A percentile compares a stretch with the other conserved stretches of the same genome.
Conservation (phyloP, 2,329 filamentous ascomycete genomes). For the Falciphora oryzae region DNA sequence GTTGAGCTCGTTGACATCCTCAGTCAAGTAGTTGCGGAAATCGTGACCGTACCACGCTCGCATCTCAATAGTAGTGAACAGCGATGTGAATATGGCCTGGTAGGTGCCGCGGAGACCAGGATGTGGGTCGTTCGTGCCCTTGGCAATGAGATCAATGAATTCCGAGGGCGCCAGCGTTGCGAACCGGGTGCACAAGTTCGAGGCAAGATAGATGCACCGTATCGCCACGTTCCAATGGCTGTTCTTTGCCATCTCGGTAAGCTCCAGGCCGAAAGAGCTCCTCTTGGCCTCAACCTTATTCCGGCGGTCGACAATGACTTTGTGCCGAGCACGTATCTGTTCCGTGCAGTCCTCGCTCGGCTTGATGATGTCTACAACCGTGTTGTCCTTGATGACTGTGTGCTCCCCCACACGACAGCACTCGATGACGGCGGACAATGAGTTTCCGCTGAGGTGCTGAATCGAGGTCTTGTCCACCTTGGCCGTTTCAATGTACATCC, state of each 20-base stretch:
- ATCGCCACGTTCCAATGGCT: constrained; percentile 97
- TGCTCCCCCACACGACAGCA: constrained; percentile 66
- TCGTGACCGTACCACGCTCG: constrained; percentile 80
- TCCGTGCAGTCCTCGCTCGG: constrained; percentile 59
- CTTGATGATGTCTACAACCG: constrained; percentile 64
- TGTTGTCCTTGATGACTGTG: constrained; percentile 74
- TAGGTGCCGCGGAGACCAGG: constrained; percentile 79
- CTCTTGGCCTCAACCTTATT: constrained; percentile 79
- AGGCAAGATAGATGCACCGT: constrained; percentile 81
- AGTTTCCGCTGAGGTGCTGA: constrained; percentile 72
- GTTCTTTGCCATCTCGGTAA: constrained; percentile 68
- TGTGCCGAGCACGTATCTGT: constrained; percentile 60
- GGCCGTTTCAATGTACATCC: constrained; percentile 82
- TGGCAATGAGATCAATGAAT: constrained; percentile 76
- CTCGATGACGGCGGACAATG: neutral
- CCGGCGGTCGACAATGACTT: constrained; percentile 70
- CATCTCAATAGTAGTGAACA: constrained; percentile 84
- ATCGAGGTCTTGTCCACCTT: constrained; percentile 92
- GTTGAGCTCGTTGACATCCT: constrained; percentile 71
- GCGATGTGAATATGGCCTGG: constrained; percentile 65
- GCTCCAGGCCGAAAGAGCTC: constrained; percentile 68
- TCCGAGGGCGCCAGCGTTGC: constrained; percentile 75
- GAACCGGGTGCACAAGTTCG: constrained; percentile 88
- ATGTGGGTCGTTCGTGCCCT: constrained; percentile 83
- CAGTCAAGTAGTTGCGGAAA: constrained; percentile 79